Evolutionary conservation across 1,284 basidiomycete genomes (phyloP), one percentile per base, ranked within the genome.

Genomic region (Ceratobasidium sp.): DNA sequence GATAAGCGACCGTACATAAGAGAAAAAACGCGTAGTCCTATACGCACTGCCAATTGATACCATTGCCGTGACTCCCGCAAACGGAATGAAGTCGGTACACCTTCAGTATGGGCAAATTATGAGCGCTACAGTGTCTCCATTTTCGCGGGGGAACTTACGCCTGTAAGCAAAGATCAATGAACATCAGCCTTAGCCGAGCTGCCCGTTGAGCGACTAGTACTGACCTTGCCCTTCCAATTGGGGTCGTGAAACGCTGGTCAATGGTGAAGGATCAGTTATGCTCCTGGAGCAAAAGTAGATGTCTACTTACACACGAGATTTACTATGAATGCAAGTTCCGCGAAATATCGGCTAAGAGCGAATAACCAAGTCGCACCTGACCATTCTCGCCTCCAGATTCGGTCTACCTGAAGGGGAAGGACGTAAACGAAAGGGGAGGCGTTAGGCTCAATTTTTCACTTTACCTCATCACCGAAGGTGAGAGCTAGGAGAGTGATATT

Each of bases 341-440:
- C 62, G 2, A 63, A 47, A 44, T 73, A 62, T n/a, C 71, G 29
- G 27, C 63, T 62, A 11, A 73, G 17, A 14, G 59, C 57, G 41
- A 73, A 73, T 15, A 73, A 41, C 71, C 71, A 73, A 1, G 71
- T 73, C 27, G 71, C 71, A 24, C 71, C 71, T 22, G 57, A 62
- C 71, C 71, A 73, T n/a, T 73, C 47, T 22, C 59, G 71, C 19
- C 31, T 47, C 71, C 57, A 73, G 22, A 73, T 63, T 44, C 71
- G 45, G 15, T 63, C 57, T 1, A 73, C 59, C 71, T 73, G 15
- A 44, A 24, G 29, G 11, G 17, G 29, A 15, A 47, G 9, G n/a
- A 11, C n/a, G 24, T 48, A 44, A 50, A 24, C 9, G 17, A 15
- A 5, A 14, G 19, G 27, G n/a, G n/a, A n/a, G n/a, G n/a, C n/a